These are phyloP conservation scores for Neurospora tetraspora DNA, from an alignment of 495 filamentous ascomycete species.

Conservation along the genomic window DNA sequence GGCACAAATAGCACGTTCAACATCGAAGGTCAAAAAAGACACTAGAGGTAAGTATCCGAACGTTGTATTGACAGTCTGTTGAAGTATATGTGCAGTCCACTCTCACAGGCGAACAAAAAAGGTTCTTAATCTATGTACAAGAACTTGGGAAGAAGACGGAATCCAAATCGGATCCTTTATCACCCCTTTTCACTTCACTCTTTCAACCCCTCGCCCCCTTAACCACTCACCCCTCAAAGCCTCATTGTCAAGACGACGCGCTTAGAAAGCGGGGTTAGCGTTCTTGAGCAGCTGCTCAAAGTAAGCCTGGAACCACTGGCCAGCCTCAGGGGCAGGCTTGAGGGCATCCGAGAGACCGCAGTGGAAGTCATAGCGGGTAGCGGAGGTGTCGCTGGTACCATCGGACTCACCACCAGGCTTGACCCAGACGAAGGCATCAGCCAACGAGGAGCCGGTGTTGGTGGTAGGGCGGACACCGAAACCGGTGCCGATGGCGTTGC, in stretches of 20 bases:
- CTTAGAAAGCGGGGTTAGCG: constrained; percentile 49
- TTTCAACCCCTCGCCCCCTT: background rate
- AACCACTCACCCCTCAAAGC: background rate
- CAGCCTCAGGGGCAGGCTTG: constrained; percentile 67
- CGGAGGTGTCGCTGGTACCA: constrained; percentile 55
- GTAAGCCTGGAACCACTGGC: constrained; percentile 71
- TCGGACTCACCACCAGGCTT: constrained; percentile 79
- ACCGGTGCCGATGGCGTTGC: constrained; percentile 65
- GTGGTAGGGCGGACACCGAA: constrained; percentile 63
- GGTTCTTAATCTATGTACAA: background rate
- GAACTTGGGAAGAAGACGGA: background rate
- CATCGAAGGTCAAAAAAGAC: background rate
- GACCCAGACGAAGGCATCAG: constrained; percentile 74
- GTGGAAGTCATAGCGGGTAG: constrained; percentile 59
- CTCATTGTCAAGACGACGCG: background rate
- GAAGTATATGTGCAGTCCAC: background rate
- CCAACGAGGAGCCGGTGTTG: constrained; percentile 49
- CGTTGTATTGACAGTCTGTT: background rate
- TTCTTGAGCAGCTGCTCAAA: constrained; percentile 62
- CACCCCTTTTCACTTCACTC: background rate
- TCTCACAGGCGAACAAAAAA: background rate
- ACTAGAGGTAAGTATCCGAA: background rate
- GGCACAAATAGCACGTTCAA: background rate
- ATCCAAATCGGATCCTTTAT: background rate
- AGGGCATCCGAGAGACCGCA: constrained; percentile 52